Percentiles rank a stretch among this genome's conserved stretches.
These are phyloP conservation scores for Colletotrichum nymphaeae DNA, from an alignment of 2,329 filamentous ascomycete genomes.

Conservation along the genomic window DNA sequence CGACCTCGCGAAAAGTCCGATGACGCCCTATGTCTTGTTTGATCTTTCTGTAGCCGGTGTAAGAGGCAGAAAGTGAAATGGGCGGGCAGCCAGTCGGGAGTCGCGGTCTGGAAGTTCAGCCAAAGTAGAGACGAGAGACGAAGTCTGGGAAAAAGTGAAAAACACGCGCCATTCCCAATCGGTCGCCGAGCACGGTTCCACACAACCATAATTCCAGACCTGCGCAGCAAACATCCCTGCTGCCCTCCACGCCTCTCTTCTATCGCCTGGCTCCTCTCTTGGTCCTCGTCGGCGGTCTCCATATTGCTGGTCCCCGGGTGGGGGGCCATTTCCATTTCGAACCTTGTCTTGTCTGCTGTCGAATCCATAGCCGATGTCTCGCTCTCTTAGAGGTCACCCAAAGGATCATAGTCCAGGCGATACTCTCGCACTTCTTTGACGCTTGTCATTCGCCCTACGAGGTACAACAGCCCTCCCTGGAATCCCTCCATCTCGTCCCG, in stretches of 20 bases:
- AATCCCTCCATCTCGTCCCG: background rate
- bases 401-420: background rate
- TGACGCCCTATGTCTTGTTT: conserved; percentile 11
- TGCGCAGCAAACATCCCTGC: conserved; percentile 17
- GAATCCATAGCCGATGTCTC: background rate
- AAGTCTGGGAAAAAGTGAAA: conserved; percentile 32
- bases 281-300: conserved; percentile 5
- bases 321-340: background rate
- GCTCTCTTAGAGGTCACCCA: background rate
- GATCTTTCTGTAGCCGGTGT: conserved; percentile 19
- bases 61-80: conserved; percentile 27
- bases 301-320: background rate
- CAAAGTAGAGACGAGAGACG: conserved; percentile 20
- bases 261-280: background rate
- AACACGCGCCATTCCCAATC: conserved; percentile 19
- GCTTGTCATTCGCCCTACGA: conserved; percentile 19
- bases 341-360: background rate
- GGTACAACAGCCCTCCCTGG: conserved; percentile 4
- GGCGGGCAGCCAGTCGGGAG: conserved; percentile 13
- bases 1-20: background rate
- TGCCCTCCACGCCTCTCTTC: background rate
- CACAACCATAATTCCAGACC: background rate
- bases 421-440: conserved; percentile 1
- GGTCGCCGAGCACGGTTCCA: conserved; percentile 25
- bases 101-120: conserved; percentile 12